Conservation (phyloP, 352 stramenopile species). For the Globisporangium barbulae region DNA sequence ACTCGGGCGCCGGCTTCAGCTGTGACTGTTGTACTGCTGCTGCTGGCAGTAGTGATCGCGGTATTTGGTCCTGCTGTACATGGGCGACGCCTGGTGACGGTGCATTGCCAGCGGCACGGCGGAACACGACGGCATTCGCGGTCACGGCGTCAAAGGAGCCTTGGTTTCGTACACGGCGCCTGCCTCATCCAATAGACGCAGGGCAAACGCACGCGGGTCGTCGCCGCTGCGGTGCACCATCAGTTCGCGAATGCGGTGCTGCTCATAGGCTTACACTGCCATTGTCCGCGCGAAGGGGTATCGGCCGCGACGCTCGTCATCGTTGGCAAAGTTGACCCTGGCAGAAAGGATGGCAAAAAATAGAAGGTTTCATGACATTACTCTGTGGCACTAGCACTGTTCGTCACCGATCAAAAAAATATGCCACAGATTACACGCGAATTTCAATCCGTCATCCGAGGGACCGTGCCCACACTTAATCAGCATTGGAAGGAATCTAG, state of each 20-base stretch:
- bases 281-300: no score
- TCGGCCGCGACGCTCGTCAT: no score
- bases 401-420: not conserved
- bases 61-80: no score
- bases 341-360: not conserved
- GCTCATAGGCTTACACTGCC: not conserved
- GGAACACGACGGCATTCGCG: not conserved
- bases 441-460: not conserved
- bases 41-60: not conserved
- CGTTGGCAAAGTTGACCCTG: no score
- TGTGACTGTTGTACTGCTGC: not conserved
- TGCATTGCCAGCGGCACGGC: not conserved
- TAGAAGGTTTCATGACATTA: not conserved
- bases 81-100: not conserved
- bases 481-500: no score
- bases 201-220: not conserved
- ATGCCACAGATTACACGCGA: not conserved
- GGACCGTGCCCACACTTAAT: not conserved
- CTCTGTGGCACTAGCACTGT: not conserved
- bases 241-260: not conserved
- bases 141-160: not conserved
- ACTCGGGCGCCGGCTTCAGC: not conserved
- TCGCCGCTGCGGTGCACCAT: not conserved
- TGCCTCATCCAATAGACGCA: not conserved
- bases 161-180: not conserved